Conservation (phyloP, 352 stramenopile species). For the Phytophthora hibernalis region DNA sequence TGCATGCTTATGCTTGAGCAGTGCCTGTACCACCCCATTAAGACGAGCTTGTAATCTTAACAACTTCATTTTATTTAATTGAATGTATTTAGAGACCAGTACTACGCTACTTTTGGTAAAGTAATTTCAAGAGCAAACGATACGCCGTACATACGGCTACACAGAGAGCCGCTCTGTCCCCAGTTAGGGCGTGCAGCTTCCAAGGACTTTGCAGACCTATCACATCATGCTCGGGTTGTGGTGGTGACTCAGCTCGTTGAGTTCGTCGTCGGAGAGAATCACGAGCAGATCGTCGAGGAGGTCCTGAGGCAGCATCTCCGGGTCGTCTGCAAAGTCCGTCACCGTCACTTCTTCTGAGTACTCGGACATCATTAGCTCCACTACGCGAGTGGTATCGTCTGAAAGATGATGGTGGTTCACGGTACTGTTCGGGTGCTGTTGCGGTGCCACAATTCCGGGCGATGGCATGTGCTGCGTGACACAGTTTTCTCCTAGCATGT, state of each 20-base stretch:
- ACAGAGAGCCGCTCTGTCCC: background rate
- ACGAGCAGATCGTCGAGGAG: constrained; percentile 34
- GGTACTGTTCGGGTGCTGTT: background rate
- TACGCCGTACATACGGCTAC: constrained; percentile 4
- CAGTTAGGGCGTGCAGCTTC: background rate
- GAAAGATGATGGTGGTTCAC: constrained; percentile 9
- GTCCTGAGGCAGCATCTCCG: constrained; percentile 29
- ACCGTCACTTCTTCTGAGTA: constrained; percentile 21
- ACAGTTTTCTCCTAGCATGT: background rate
- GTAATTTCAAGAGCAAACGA: background rate
- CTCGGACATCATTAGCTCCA: constrained; percentile 32
- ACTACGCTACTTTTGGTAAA: background rate
- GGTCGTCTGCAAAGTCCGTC: constrained; percentile 23
- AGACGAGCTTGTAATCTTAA: background rate
- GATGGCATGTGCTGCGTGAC: background rate
- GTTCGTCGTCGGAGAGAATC: constrained; percentile 32
- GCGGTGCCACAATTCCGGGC: background rate
- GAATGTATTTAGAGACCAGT: background rate
- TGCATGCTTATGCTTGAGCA: background rate
- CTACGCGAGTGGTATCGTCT: constrained; percentile 13
- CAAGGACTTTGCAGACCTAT: background rate
- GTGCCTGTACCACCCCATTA: no score
- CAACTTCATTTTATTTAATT: constrained; percentile 5
- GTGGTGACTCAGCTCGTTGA: constrained; percentile 26
- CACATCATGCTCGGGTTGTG: constrained; percentile 1